A percentile compares a stretch with the other conserved stretches of the same genome.
Conservation (phyloP, 345 rosid species). For the Populus simonii region DNA sequence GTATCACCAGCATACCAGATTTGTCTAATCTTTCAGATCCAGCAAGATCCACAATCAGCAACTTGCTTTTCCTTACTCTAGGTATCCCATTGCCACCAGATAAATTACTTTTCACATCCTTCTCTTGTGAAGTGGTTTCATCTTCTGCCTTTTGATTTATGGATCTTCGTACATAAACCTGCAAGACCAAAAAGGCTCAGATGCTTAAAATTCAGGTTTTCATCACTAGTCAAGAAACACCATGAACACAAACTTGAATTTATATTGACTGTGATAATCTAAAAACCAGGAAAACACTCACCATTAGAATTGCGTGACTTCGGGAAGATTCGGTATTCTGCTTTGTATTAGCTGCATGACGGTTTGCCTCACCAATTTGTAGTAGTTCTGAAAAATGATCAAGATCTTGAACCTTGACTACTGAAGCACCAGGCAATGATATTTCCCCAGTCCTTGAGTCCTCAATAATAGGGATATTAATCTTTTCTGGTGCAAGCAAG, state of each 20-base stretch:
- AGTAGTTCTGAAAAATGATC: slow-evolving; percentile 69
- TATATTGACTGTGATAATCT: not conserved
- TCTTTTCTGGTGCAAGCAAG: slow-evolving; percentile 80
- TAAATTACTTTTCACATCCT: slow-evolving; percentile 30
- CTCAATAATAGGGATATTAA: slow-evolving; percentile 66
- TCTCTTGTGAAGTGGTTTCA: slow-evolving; percentile 31
- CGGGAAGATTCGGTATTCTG: slow-evolving; percentile 95
- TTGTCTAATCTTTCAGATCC: slow-evolving; percentile 95
- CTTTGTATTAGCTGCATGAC: slow-evolving; percentile 84
- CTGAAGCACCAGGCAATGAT: slow-evolving; percentile 65
- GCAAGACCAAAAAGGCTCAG: slow-evolving; percentile 14
- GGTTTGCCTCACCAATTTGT: slow-evolving; percentile 84
- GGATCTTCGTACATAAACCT: slow-evolving; percentile 71
- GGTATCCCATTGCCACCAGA: slow-evolving; percentile 45
- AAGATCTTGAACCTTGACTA: slow-evolving; percentile 56
- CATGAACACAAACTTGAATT: not conserved
- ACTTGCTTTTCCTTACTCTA: slow-evolving; percentile 77
- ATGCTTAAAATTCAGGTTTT: not conserved
- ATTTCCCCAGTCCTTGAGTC: slow-evolving; percentile 85
- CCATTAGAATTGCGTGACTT: slow-evolving; percentile 94
- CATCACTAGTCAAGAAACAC: slow-evolving; percentile 2
- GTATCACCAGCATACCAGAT: slow-evolving; percentile 57
- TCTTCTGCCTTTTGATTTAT: slow-evolving; percentile 41
- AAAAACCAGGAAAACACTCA: slow-evolving; percentile 25
- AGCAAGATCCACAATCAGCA: slow-evolving; percentile 92